A percentile compares a stretch with the other conserved stretches of the same genome.
Conservation (phyloP, 306 rosid species). For the Gastrolobium bilobum region DNA sequence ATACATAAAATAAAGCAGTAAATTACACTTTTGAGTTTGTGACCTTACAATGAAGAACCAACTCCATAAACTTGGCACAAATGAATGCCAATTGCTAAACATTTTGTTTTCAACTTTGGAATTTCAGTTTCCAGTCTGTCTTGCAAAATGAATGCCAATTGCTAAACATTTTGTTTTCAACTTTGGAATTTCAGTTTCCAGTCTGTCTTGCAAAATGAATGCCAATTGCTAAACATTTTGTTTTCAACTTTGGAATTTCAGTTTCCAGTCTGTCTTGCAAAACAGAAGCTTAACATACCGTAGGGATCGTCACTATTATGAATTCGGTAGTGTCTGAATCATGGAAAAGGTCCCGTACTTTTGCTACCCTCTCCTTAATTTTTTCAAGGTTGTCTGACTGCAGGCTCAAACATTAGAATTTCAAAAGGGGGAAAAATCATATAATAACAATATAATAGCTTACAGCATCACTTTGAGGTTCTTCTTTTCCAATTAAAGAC, state of each 20-base stretch:
- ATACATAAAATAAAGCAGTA: slow-evolving; percentile 27
- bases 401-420: slow-evolving; percentile 41
- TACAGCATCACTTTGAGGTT: slow-evolving; percentile 63
- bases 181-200: slow-evolving; percentile 10
- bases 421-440: not conserved
- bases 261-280: slow-evolving; percentile 3
- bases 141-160: no score
- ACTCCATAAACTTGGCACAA: slow-evolving; percentile 6
- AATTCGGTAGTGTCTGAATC: slow-evolving; percentile 80
- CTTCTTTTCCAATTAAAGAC: slow-evolving; percentile 82
- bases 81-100: not conserved
- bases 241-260: slow-evolving; percentile 5
- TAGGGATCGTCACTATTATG: slow-evolving; percentile 89
- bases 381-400: slow-evolving; percentile 77
- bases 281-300: slow-evolving; percentile 59
- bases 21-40: not conserved
- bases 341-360: slow-evolving; percentile 82
- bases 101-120: no score
- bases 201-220: not conserved
- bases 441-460: slow-evolving; percentile 47
- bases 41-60: not conserved
- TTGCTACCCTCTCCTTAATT: slow-evolving; percentile 72
- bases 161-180: not conserved
- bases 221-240: not conserved
- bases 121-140: no score